Conservation (phyloP, 192 early-diverging fungal species). For the Backusella macrospora region DNA sequence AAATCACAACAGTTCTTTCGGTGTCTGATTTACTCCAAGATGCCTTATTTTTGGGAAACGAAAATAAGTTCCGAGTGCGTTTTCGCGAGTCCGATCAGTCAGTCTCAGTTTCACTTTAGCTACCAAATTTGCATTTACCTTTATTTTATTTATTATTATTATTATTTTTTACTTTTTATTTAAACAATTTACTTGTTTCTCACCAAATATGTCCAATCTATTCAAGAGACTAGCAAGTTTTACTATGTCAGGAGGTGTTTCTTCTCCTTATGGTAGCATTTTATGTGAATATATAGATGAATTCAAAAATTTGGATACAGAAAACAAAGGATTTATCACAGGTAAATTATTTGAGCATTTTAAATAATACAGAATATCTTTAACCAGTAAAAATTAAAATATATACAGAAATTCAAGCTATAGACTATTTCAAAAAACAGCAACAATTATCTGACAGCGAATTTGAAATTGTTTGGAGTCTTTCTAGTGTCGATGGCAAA, state of each 20-base stretch:
- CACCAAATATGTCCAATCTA: background rate
- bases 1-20: background rate
- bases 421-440: background rate
- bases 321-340: background rate
- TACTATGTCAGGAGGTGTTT: background rate
- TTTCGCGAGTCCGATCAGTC: background rate
- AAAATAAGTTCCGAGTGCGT: background rate
- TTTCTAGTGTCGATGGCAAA: constrained; percentile 1
- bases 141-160: background rate
- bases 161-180: background rate
- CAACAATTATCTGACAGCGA: background rate
- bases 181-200: background rate
- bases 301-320: background rate
- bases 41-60: background rate
- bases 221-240: background rate
- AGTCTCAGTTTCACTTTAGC: constrained; percentile 2
- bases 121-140: background rate
- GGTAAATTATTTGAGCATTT: background rate
- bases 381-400: background rate
- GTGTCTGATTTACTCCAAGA: background rate
- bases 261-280: background rate
- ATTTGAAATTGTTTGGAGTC: constrained; percentile 4
- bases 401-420: background rate
- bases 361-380: background rate
- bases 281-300: background rate